Evolutionary conservation across 805 yeast genomes (phyloP), one percentile per base, ranked within the genome.

Genomic region (Spencermartinsiella europaea): DNA sequence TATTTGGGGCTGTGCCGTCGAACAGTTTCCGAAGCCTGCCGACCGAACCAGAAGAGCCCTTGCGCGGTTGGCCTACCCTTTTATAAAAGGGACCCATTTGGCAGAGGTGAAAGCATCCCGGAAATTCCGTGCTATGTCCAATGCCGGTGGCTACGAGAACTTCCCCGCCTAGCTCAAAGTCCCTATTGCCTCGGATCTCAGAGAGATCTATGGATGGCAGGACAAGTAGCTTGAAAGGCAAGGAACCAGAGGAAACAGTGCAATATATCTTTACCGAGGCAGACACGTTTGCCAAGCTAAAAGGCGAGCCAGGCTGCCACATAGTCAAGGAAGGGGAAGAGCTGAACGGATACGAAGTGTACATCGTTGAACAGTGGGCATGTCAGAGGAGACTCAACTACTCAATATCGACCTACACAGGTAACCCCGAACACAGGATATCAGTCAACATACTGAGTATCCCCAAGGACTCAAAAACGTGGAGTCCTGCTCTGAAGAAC

Each of bases 291-390:
- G 40, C 40, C 19, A 37, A 42, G 42, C 52, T 63, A 7, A 47
- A 50, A 19, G 40, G 38, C n/a, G 62, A 62, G 48, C 55, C 58
- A 5, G 62, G 56, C 31, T 59, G 63, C 45, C 35, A 28, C 20
- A 45, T 52, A 3, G 57, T 72, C 10, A 51, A 73, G 31, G 77
- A 76, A 39, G 73, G 71, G 45, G 64, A 80, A 3, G 67, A 65
- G 7, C 70, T 83, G 20, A 57, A 70, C 1, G 98, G 99, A 1
- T 88, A 84, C 61, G 98, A 93, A 64, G 76, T 85, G 14, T 93
- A 93, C 62, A 72, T 93, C 34, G 95, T 91, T 8, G 98, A 93
- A 63, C 97, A 91, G 64, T 93, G 99, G 99, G 83, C 85, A 2
- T 74, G 83, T 28, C 81, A 81, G 48, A 71, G 98, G 38, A 71